Base-by-base conservation (phyloP, 2,329 filamentous ascomycete genomes). In the Samsoniella hepiali region DNA sequence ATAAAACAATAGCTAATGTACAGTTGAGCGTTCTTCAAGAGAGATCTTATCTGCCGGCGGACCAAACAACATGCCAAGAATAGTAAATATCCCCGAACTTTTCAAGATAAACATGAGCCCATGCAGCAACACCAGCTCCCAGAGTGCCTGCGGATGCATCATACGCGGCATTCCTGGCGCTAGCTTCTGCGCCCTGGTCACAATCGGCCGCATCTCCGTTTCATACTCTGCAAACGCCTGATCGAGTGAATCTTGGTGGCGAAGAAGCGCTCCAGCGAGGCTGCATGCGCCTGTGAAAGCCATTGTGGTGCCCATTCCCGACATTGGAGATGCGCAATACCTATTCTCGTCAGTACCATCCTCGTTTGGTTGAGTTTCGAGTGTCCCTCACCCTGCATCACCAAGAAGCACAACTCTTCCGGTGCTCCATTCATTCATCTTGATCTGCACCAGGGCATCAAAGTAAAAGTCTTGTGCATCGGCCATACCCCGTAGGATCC, bases 201-300 rank as follows among this genome's bases (percentile, higher is more conserved):
- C 75, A 38, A 76, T 73, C 0, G 78, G 79, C 3, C 73, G 69
- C 66, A 81, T 74, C 8, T 69, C 71, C 36, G 68, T 47, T 63
- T 83, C 78, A 50, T 83, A 83, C 4, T 67, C 67, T 4, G 69
- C 66, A 6, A 79, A 69, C 1, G 72, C 78, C 6, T 69, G 68
- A 1, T 65, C 29, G 11, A 75, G 61, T 47, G 72, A 67, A 11
- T 65, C 36, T 0, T 66, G 65, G 29, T 70, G 65, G 11, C 65
- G 65, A 13, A 65, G 62, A n/a, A 82, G 71, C 54, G 79, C 79
- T 2, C 81, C 80, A 0, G 82, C 82, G 1, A 86, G 75, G 0
- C 82, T 72, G 66, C 84, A 84, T 1, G 81, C 83, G 2, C 78
- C 78, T 1, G 77, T 68, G 29, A 84, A 65, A 2, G 79, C 78